These are phyloP conservation scores for Tricholoma saponaceum DNA, from an alignment of 768 basidiomycete genomes.

Conservation along the genomic window DNA sequence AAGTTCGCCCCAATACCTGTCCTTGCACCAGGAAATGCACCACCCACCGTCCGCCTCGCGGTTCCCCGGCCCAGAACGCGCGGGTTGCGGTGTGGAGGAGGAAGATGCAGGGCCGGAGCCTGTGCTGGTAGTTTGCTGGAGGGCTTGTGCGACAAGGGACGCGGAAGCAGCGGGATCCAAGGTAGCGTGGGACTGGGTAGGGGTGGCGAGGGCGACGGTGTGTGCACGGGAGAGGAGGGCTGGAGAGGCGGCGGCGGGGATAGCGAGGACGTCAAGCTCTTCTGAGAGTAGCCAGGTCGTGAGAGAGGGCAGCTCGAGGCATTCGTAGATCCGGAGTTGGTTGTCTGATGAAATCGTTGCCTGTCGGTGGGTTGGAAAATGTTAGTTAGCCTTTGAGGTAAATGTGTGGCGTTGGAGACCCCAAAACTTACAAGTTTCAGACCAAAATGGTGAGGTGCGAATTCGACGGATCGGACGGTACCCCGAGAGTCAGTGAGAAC, in stretches of 20 bases:
- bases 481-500: slow-evolving; percentile 81
- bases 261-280: slow-evolving; percentile 67
- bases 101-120: slow-evolving; percentile 1
- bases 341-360: slow-evolving; percentile 90
- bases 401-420: background rate
- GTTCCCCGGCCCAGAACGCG: slow-evolving; percentile 42
- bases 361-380: slow-evolving; percentile 30
- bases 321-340: slow-evolving; percentile 85
- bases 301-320: slow-evolving; percentile 71
- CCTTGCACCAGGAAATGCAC: slow-evolving; percentile 95
- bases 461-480: slow-evolving; percentile 82
- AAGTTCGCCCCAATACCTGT: slow-evolving; percentile 91
- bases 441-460: slow-evolving; percentile 84
- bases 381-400: background rate
- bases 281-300: slow-evolving; percentile 73
- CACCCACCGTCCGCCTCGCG: slow-evolving; percentile 89
- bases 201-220: slow-evolving; percentile 63
- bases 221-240: slow-evolving; percentile 41
- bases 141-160: slow-evolving; percentile 59
- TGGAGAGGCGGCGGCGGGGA: slow-evolving; percentile 43
- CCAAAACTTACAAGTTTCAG: slow-evolving; percentile 68
- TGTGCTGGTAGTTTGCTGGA: slow-evolving; percentile 38
- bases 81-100: slow-evolving; percentile 8
- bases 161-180: slow-evolving; percentile 55
- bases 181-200: slow-evolving; percentile 57